Evolutionary conservation across 2,329 filamentous ascomycete species (phyloP).

Genomic region (Balansia obtecta): DNA sequence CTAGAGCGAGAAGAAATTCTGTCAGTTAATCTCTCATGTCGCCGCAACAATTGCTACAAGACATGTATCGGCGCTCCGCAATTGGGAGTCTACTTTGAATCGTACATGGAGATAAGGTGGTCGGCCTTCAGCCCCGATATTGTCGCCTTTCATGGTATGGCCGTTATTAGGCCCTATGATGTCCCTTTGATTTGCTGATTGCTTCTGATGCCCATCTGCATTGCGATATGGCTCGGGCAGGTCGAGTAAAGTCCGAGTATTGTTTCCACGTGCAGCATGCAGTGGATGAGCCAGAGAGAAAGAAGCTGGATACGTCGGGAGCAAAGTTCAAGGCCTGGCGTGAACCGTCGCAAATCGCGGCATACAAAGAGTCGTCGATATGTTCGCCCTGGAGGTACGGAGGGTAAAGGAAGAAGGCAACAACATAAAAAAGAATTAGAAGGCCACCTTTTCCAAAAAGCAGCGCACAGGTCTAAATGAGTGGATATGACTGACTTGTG

Average conservation of each 20-base stretch:
- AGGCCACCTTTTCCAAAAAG: neutral
- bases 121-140: constrained; percentile 29
- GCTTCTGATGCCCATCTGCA: constrained; percentile 18
- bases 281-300: constrained; percentile 5
- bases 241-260: constrained; percentile 3
- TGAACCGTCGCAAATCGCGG: neutral
- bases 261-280: constrained; percentile 7
- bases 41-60: no score
- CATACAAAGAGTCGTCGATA: neutral
- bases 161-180: constrained; percentile 13
- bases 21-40: neutral
- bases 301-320: constrained; percentile 5
- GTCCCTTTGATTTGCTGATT: constrained; percentile 13
- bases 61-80: neutral
- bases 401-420: neutral
- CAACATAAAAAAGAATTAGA: neutral
- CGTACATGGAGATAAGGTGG: constrained; percentile 32
- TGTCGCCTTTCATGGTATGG: constrained; percentile 23
- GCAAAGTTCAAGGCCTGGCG: constrained; percentile 6
- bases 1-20: constrained; percentile 29
- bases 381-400: neutral
- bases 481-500: constrained; percentile 1
- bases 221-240: constrained; percentile 16
- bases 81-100: constrained; percentile 1
- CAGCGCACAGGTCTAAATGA: neutral